These are phyloP conservation scores for Psidium guajava DNA, from an alignment of 345 rosid species.

Conservation along the genomic window DNA sequence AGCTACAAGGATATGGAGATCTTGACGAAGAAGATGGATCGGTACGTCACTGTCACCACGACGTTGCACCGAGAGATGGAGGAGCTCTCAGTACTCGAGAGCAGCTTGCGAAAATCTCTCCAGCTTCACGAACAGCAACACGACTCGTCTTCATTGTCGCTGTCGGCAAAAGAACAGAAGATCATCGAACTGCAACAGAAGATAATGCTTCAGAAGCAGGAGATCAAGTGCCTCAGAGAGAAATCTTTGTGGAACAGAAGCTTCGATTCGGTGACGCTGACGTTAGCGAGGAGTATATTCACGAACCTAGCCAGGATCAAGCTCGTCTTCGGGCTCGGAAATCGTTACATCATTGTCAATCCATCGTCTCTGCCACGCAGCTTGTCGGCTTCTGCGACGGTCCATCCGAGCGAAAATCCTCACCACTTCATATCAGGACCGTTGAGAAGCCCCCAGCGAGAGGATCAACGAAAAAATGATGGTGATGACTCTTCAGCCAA, in stretches of 20 bases:
- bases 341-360: slow-evolving; percentile 3
- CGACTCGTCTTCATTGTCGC: not conserved
- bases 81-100: slow-evolving; percentile 54
- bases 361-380: slow-evolving; percentile 51
- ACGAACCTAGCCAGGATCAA: slow-evolving; percentile 63
- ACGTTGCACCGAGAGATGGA: slow-evolving; percentile 72
- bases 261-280: slow-evolving; percentile 51
- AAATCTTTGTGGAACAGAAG: slow-evolving; percentile 80
- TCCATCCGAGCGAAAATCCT: slow-evolving; percentile 42
- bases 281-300: slow-evolving; percentile 55
- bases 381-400: slow-evolving; percentile 72
- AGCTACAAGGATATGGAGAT: slow-evolving; percentile 57
- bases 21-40: slow-evolving; percentile 60
- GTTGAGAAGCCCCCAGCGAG: slow-evolving; percentile 14
- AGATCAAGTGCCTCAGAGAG: slow-evolving; percentile 65
- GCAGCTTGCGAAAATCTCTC: slow-evolving; percentile 29
- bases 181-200: slow-evolving; percentile 59
- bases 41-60: slow-evolving; percentile 55
- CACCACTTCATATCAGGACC: slow-evolving; percentile 21
- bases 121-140: slow-evolving; percentile 6
- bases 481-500: not conserved
- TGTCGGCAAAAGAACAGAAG: slow-evolving; percentile 21
- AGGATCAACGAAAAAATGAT: slow-evolving; percentile 1
- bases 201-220: slow-evolving; percentile 57
- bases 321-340: slow-evolving; percentile 56